Evolutionary conservation across 139 green algal species (phyloP).

Genomic region (Spirogloea muscicola): DNA sequence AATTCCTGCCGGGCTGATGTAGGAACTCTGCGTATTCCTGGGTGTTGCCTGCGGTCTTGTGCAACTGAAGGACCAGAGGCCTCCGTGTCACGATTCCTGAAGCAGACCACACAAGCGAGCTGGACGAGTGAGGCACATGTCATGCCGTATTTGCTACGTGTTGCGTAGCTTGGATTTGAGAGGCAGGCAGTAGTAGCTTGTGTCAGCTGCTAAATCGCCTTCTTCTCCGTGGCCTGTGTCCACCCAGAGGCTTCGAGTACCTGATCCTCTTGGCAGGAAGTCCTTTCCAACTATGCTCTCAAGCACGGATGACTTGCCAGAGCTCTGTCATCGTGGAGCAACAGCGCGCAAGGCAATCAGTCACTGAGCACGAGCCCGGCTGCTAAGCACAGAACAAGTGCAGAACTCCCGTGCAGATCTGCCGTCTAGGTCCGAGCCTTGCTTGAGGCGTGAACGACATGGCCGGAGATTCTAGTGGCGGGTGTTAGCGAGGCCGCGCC

Average conservation of each 20-base stretch:
- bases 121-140: too few relatives aligned
- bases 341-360: neutral
- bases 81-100: conserved; percentile 90
- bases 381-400: neutral
- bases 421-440: neutral
- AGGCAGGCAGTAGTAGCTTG: too few relatives aligned
- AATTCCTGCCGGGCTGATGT: conserved; percentile 71
- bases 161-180: too few relatives aligned
- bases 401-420: too few relatives aligned
- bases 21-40: conserved; percentile 86
- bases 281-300: conserved; percentile 84
- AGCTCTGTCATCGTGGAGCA: conserved; percentile 62
- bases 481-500: neutral
- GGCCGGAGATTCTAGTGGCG: neutral
- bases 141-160: too few relatives aligned
- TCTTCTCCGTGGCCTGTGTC: neutral
- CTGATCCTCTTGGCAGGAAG: conserved; percentile 75
- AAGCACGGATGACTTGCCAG: conserved; percentile 88
- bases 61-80: conserved; percentile 82
- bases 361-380: neutral
- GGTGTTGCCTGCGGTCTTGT: conserved; percentile 63
- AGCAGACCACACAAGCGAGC: neutral
- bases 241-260: neutral
- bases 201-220: too few relatives aligned
- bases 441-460: neutral